Base-by-base conservation (phyloP, 2,329 filamentous ascomycete genomes). In the Aspergillus brunneoviolaceus region DNA sequence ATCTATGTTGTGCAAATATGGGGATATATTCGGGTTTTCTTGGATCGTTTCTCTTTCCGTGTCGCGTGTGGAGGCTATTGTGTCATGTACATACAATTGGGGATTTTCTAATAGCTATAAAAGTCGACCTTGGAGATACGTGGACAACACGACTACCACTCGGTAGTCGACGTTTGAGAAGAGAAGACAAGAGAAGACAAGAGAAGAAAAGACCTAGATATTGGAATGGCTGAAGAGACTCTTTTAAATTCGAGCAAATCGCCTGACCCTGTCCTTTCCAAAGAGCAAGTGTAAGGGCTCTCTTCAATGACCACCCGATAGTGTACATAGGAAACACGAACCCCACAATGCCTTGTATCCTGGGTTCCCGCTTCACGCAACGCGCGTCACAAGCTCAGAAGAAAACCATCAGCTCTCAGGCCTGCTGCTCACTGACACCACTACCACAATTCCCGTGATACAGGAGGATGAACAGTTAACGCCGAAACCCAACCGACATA, bases 71-170 rank as follows among this genome's bases (percentile, higher is more conserved):
- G 39, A 52, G 57, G 51, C 60, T 58, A 45, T 57, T 67, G 64
- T 67, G 63, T 67, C 65, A 63, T 68, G 62, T 63, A 69, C 63
- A 65, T 67, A 69, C 55, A 29, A 52, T 57, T 61, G 57, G 45
- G 49, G 58, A 56, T 64, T 31, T 59, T 51, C 23, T 58, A 45
- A 60, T 60, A 45, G 57, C 56, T 64, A 62, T 60, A 66, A 67
- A 64, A 63, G 63, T 62, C 66, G 58, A 55, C 51, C 47, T 58
- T 60, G 55, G n/a, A 45, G 45, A 59, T 60, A 59, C 47, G 33
- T 49, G 33, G 25, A 58, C 49, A 23, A 12, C 33, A 4, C 16
- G 16, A 9, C 14, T 45, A 10, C 14, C 14, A 19, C 2, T 19
- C 16, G 39, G 5, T 45, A 16, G 39, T 7, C 10, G 39, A 19